Evolutionary conservation across 495 filamentous ascomycete species (phyloP), one percentile per base, ranked within the genome.

Genomic region (Choiromyces venosus): DNA sequence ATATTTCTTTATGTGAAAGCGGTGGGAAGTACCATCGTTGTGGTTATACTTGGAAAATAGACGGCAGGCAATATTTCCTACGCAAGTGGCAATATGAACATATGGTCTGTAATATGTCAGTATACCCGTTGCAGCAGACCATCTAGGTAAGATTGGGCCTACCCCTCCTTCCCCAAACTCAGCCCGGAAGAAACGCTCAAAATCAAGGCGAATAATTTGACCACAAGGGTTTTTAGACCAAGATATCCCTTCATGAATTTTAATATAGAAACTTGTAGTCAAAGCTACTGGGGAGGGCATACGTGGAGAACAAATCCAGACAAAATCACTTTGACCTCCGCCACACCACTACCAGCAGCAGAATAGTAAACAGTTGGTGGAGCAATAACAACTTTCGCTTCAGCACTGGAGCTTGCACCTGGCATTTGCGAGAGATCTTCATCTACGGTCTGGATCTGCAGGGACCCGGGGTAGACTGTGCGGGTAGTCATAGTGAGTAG

Each of bases 301-400:
- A 79, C 94, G 85, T 99, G 95, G 38, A 99, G 86, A 68, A 99
- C 94, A 82, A 97, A 99, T 38, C 95, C 95, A 82, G 94, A 97
- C 40, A 97, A 88, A 78, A 99, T 97, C 73, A 99, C 95, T 71
- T 95, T 94, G 52, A 99, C 94, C 83, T 99, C 95, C 29, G 95
- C 95, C 33, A 99, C 95, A 75, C 95, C 95, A 83, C 93, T 97
- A 39, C 95, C 95, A 69, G 95, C 94, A 71, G 94, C 95, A 19
- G 95, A 93, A 81, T 97, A 99, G 82, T 97, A 99, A 42, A 93
- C 86, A 88, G 94, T 95, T 19, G 93, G 91, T 21, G 91, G 87
- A 1, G 80, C 73, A n/a, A 46, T 44, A n/a, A 46, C 39, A 29
- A 68, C 71, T 35, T 78, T 76, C 56, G 69, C 80, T 25, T 83